Percentiles rank a stretch among this genome's conserved stretches.
phyloP scores from a whole-genome alignment of 75 land plant genomes.

The Selaginella tamariscina region DNA sequence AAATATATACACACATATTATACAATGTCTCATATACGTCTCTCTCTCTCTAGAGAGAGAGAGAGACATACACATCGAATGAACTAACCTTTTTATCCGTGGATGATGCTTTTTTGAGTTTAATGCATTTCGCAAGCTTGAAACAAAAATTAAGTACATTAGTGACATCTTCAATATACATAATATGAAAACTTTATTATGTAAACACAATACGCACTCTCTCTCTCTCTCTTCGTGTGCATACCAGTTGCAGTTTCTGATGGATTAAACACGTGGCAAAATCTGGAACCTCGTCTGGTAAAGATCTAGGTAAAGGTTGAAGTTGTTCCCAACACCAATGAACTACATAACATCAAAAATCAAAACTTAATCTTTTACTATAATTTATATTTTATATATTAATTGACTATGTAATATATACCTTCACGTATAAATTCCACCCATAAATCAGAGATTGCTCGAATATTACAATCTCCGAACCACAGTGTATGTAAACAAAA shows the following conservation, averaged over 20 bases:
- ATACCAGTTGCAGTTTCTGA: conserved; percentile 92
- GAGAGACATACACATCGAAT: no score
- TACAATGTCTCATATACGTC: no score
- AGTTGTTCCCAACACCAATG: conserved; percentile 98
- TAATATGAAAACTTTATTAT: no score
- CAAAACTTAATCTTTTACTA: no score
- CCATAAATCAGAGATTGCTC: conserved; percentile 92
- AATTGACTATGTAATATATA: no score
- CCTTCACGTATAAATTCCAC: conserved; percentile 92
- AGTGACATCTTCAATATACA: not conserved
- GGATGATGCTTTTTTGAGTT: conserved; percentile 22
- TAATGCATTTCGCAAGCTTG: conserved; percentile 84
- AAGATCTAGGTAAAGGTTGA: conserved; percentile 67
- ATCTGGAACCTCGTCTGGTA: conserved; percentile 42
- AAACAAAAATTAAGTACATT: not conserved
- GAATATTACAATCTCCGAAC: conserved; percentile 89
- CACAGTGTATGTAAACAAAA: conserved; percentile 86
- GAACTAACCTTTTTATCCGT: not conserved
- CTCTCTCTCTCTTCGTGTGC: not conserved
- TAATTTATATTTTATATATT: no score
- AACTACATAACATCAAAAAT: no score
- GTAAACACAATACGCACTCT: no score
- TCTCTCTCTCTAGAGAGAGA: no score
- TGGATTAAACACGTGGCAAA: conserved; percentile 64
- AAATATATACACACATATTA: no score